Evolutionary conservation across 192 early-diverging fungal genomes (phyloP).

Genomic region (Podila epicladia): DNA sequence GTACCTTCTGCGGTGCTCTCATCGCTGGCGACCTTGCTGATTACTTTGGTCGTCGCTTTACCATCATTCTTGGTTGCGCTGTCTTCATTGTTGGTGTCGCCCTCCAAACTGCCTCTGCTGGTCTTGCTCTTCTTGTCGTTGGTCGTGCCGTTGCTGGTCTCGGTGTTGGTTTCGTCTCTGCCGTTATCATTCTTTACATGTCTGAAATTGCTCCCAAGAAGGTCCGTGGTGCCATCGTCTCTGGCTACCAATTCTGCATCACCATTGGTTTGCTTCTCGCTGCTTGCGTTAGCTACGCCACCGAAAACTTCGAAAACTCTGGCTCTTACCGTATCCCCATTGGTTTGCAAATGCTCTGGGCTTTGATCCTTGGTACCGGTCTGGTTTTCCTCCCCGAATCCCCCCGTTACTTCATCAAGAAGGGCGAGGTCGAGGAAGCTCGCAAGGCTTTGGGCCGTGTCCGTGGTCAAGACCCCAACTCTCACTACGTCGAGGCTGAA

Average conservation of each 20-base stretch:
- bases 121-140: slow-evolving; percentile 71
- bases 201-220: slow-evolving; percentile 85
- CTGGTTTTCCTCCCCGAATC: slow-evolving; percentile 86
- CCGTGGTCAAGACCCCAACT: slow-evolving; percentile 68
- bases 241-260: slow-evolving; percentile 91
- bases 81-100: slow-evolving; percentile 78
- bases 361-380: slow-evolving; percentile 67
- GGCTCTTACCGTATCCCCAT: slow-evolving; percentile 82
- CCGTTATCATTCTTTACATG: slow-evolving; percentile 70
- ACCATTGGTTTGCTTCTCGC: slow-evolving; percentile 76
- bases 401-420: slow-evolving; percentile 82
- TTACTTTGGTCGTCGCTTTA: slow-evolving; percentile 69
- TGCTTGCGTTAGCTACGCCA: slow-evolving; percentile 66
- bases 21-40: slow-evolving; percentile 75
- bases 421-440: slow-evolving; percentile 78
- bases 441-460: slow-evolving; percentile 69
- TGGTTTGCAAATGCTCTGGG: slow-evolving; percentile 83
- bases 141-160: slow-evolving; percentile 85
- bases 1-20: slow-evolving; percentile 72
- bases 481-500: slow-evolving; percentile 66
- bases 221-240: slow-evolving; percentile 86
- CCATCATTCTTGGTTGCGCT: slow-evolving; percentile 71
- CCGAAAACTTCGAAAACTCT: slow-evolving; percentile 44
- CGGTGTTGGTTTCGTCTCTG: slow-evolving; percentile 79
- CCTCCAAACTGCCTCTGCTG: slow-evolving; percentile 73